Evolutionary conservation across 2,329 filamentous ascomycete species (phyloP).

Genomic region (Stemphylium lycopersici): DNA sequence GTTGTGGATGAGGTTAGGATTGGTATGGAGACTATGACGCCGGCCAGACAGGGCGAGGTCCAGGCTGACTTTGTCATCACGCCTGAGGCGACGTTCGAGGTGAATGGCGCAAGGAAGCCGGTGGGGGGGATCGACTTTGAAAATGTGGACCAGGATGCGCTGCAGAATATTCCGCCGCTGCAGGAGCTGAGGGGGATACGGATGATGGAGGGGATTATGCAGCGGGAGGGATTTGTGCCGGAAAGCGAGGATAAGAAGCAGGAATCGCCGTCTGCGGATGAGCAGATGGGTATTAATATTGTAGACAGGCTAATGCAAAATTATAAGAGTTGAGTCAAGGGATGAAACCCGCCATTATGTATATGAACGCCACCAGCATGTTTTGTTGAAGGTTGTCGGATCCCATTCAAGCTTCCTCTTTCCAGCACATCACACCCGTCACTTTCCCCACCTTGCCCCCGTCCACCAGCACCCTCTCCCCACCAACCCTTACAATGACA

Average conservation of each 20-base stretch:
- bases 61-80: constrained; percentile 53
- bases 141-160: constrained; percentile 42
- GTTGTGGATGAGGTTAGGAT: constrained; percentile 43
- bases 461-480: constrained; percentile 14
- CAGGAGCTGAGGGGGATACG: constrained; percentile 47
- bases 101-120: constrained; percentile 42
- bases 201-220: constrained; percentile 46
- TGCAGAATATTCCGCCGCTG: constrained; percentile 48
- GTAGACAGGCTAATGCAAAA: constrained; percentile 43
- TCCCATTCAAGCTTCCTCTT: not conserved
- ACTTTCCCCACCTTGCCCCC: constrained; percentile 19
- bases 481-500: constrained; percentile 11
- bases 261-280: constrained; percentile 27
- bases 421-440: constrained; percentile 17
- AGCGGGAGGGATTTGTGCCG: constrained; percentile 18
- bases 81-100: constrained; percentile 38
- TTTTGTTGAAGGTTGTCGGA: not conserved
- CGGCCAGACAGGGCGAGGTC: constrained; percentile 47
- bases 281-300: constrained; percentile 43
- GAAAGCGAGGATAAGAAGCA: constrained; percentile 13
- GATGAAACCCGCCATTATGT: not conserved
- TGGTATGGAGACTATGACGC: constrained; percentile 28
- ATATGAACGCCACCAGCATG: not conserved
- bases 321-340: constrained; percentile 22
- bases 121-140: constrained; percentile 49